Percentiles rank a stretch among this genome's conserved stretches.
These are phyloP conservation scores for Eucalyptus curtisii DNA, from an alignment of 345 rosid species.

Conservation along the genomic window DNA sequence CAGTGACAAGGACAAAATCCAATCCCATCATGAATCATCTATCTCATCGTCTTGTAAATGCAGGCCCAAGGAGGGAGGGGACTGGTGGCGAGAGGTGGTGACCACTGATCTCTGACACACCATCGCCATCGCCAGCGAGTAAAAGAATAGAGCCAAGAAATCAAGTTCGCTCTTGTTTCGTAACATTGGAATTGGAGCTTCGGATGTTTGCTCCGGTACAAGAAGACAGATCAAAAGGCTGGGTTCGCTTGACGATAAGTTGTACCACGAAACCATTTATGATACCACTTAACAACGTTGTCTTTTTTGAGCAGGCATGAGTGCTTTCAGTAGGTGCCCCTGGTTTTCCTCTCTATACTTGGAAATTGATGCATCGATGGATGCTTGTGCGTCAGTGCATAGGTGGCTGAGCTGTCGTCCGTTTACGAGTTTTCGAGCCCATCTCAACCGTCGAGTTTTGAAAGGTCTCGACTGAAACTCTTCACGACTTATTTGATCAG, in stretches of 20 bases:
- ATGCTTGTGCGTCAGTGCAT: not conserved
- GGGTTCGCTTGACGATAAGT: not conserved
- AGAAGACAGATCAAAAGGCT: not conserved
- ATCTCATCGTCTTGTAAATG: not conserved
- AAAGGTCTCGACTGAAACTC: not conserved
- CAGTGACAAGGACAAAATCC: not conserved
- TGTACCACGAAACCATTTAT: not conserved
- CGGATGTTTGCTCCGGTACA: not conserved
- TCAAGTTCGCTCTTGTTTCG: not conserved
- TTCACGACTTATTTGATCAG: not conserved
- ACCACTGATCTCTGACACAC: not conserved
- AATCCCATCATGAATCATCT: not conserved
- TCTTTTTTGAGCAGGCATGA: not conserved
- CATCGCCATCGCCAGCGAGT: not conserved
- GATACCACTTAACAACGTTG: not conserved
- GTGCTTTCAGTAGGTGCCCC: not conserved
- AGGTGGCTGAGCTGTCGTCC: not conserved
- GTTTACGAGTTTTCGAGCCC: not conserved
- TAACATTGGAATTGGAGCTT: not conserved
- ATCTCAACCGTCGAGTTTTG: not conserved
- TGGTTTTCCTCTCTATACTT: not conserved
- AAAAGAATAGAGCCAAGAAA: not conserved
- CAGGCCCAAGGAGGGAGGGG: not conserved
- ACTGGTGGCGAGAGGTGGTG: not conserved
- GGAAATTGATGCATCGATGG: not conserved